Base-by-base conservation (phyloP, 2,329 filamentous ascomycete species). In the Colletotrichum navitas region DNA sequence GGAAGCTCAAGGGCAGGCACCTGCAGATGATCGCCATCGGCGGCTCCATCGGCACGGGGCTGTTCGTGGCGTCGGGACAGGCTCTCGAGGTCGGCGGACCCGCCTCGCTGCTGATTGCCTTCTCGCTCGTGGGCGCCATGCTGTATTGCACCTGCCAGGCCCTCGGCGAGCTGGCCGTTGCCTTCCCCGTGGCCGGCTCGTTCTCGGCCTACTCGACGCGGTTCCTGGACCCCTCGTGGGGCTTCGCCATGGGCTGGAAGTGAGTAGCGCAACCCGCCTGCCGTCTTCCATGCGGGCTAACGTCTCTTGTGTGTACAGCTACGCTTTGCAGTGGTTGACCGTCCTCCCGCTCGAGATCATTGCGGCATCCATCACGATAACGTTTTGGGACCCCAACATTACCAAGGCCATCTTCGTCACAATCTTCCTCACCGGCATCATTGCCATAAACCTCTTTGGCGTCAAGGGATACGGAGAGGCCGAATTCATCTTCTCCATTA, bases 11-110 rank as follows among this genome's bases (percentile, higher is more conserved):
- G 82, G 90, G 91, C 26, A 88, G 94, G 59, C 95, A 98, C 84
- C 80, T 98, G 79, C 95, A 98, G 84, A 98, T 98, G 95, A 98
- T 98, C 85, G 95, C 95, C 18, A 97, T 98, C 75, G 94, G 94
- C 76, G 95, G 95, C 54, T 95, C 93, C 14, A 97, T 97, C 77
- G 93, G 93, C 89, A 95, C 93, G 32, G 94, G 95, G 74, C 85
- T 98, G 2, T 97, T 97, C 79, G 93, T 98, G 49, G 92, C 93
- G 29, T 95, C 93, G 0, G 94, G 93, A 63, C 86, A 85, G 71
- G 90, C 93, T 14, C 84, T 97, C 71, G 85, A 89, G 59, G 84
- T 85, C 21, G 94, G 94, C 75, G 94, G 94, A 3, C 94, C 94
- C 5, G 94, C 92, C 1, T 92, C 93, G 0, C 80, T 97, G 29